Evolutionary conservation across 1,139 yeast genomes (phyloP), one percentile per base, ranked within the genome.

Genomic region (Insectozyma bohioensis): DNA sequence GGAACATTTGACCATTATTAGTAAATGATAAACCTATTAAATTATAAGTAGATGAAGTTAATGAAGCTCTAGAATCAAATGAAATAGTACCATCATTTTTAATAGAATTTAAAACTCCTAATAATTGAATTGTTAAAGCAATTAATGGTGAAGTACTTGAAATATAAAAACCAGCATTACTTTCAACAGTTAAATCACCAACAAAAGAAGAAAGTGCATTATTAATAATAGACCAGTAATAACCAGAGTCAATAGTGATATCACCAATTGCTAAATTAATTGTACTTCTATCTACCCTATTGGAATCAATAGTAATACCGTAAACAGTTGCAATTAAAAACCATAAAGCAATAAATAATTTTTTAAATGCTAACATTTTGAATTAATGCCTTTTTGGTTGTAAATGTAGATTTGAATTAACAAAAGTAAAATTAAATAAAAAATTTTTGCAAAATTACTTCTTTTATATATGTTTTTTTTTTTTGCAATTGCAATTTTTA

Each of bases 161-260:
- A 7, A 38, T 38, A 32, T 49, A 60, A 28, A 59, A 52, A 1
- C 48, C 52, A 32, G 62, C 63, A 12, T 52, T 42, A 20, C 48
- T 49, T 9, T 33, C 23, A 14, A 41, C 41, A 12, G 40, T 26
- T 19, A 61, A 45, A 17, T 35, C 30, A 11, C 65, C 63, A 20
- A 47, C 46, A 28, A 55, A 45, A 4, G 50, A 36, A 12, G 54
- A 42, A 30, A 46, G 34, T 15, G 56, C 56, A 37, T 60, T 60
- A 41, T 61, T 48, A 33, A 61, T 43, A 21, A 62, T 54, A 16
- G 68, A 61, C 58, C 60, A 62, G 39, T 51, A 59, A 12, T 49
- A 63, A 30, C 58, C 61, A 8, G 50, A 47, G n/a, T 49, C 42
- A 31, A 63, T 47, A 6, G 42, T 44, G n/a, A 57, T 46, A 36